These are phyloP conservation scores for Gastrolobium villosum DNA, from an alignment of 306 rosid genomes.

Conservation along the genomic window DNA sequence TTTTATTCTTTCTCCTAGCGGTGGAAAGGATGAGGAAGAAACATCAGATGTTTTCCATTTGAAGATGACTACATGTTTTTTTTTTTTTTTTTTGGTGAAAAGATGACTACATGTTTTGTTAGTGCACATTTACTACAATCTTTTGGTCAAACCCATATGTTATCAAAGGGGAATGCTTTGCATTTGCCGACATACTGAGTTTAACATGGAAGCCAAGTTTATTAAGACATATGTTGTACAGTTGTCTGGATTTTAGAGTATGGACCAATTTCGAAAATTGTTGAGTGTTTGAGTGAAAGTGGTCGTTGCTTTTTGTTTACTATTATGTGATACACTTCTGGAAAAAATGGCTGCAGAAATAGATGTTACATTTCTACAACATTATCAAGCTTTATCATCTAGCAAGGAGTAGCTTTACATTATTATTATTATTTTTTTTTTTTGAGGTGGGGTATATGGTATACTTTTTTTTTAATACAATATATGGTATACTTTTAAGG, in stretches of 20 bases:
- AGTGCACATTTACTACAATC: slow-evolving; percentile 7
- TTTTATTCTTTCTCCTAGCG: background rate
- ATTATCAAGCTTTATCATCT: background rate
- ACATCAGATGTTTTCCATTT: slow-evolving; percentile 21
- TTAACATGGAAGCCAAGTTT: slow-evolving; percentile 34
- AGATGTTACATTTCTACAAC: background rate
- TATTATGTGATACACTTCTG: background rate
- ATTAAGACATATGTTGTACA: slow-evolving; percentile 26
- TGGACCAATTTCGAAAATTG: slow-evolving; percentile 36
- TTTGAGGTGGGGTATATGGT: too few species aligned
- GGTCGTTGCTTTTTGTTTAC: slow-evolving; percentile 1
- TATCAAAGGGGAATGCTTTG: slow-evolving; percentile 27
- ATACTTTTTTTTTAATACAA: too few species aligned
- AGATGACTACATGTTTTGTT: slow-evolving; percentile 1
- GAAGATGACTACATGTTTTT: too few species aligned
- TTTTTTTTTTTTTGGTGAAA: too few species aligned
- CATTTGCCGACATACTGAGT: slow-evolving; percentile 9
- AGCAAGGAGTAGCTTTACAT: background rate
- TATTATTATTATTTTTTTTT: background rate
- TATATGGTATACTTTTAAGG: too few species aligned
- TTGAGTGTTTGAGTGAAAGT: slow-evolving; percentile 12
- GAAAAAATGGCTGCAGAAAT: background rate
- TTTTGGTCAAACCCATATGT: background rate
- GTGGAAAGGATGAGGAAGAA: background rate
- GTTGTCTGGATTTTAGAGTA: background rate